Evolutionary conservation across 129 eudicot species (phyloP).

Genomic region (Solidago caesia): DNA sequence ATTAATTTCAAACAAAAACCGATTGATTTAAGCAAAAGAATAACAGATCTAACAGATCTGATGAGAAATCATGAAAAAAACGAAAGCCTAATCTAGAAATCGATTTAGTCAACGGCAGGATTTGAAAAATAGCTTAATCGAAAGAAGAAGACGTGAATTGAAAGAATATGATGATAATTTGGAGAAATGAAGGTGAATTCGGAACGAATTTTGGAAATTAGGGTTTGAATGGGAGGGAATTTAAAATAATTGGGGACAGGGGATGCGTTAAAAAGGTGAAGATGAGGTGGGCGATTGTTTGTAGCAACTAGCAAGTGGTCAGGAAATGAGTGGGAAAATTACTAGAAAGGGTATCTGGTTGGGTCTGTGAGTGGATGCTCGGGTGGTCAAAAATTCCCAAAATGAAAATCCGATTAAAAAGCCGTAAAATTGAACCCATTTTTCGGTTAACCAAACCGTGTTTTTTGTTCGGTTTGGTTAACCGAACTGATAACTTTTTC

Average conservation of each 20-base stretch:
- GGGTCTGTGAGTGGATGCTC: no score
- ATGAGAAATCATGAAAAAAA: constrained; percentile 3
- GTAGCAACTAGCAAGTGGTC: constrained; percentile 31
- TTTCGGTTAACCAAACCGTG: no score
- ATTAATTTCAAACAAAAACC: neutral
- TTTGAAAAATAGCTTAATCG: constrained; percentile 33
- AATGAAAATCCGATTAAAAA: no score
- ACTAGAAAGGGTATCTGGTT: constrained; percentile 26
- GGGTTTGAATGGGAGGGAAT: constrained; percentile 27
- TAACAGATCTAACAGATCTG: constrained; percentile 36
- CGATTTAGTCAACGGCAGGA: constrained; percentile 29
- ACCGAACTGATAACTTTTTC: no score
- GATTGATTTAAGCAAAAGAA: constrained; percentile 13
- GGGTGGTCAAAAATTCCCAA: no score
- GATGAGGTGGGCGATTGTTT: constrained; percentile 33
- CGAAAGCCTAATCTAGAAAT: constrained; percentile 46
- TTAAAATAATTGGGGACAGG: constrained; percentile 19
- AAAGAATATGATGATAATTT: constrained; percentile 27
- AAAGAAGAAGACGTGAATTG: constrained; percentile 36
- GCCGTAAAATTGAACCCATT: no score
- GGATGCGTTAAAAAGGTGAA: constrained; percentile 26
- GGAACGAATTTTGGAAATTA: constrained; percentile 31
- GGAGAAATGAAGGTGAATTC: constrained; percentile 11
- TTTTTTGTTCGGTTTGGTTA: no score
- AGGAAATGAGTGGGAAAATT: constrained; percentile 26